These are phyloP conservation scores for Nymphaea colorata DNA, from an alignment of 164 flowering plant genomes.

Conservation along the genomic window DNA sequence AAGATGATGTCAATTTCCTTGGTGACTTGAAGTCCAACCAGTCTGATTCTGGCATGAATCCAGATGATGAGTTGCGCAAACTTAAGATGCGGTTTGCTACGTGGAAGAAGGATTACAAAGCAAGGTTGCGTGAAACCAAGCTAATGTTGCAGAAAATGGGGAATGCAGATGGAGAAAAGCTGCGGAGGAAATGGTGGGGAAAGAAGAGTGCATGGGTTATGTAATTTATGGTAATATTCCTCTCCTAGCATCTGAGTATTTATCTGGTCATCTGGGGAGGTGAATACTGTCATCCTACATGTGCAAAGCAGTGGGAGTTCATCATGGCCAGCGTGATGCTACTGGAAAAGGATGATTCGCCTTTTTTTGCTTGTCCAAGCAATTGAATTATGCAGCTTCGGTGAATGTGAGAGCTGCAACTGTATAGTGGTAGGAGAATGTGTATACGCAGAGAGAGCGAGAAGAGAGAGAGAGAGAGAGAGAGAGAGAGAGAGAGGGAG, in stretches of 20 bases:
- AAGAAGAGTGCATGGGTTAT: conserved; percentile 20
- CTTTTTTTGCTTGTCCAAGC: no score
- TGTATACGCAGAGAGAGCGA: no score
- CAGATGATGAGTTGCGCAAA: conserved; percentile 51
- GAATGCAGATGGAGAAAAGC: conserved; percentile 26
- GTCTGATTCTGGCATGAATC: conserved; percentile 14
- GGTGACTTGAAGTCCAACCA: conserved; percentile 30
- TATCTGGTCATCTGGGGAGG: no score
- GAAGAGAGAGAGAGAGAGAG: no score
- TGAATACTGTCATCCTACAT: no score
- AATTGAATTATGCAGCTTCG: no score
- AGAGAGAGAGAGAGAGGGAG: no score
- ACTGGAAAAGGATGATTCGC: no score
- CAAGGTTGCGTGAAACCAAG: conserved; percentile 47
- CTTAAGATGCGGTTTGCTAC: conserved; percentile 44
- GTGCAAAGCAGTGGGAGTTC: no score
- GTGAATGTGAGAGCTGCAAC: no score
- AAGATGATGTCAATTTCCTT: conserved; percentile 50
- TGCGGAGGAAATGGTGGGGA: conserved; percentile 70
- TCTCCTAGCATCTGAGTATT: not conserved
- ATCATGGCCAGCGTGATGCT: no score
- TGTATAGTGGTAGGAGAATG: no score
- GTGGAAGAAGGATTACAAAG: conserved; percentile 84
- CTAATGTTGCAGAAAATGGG: conserved; percentile 44
- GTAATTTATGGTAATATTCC: conserved; percentile 3